phyloP scores from a whole-genome alignment of 345 rosid species.

The Raphanus raphanistrum region DNA sequence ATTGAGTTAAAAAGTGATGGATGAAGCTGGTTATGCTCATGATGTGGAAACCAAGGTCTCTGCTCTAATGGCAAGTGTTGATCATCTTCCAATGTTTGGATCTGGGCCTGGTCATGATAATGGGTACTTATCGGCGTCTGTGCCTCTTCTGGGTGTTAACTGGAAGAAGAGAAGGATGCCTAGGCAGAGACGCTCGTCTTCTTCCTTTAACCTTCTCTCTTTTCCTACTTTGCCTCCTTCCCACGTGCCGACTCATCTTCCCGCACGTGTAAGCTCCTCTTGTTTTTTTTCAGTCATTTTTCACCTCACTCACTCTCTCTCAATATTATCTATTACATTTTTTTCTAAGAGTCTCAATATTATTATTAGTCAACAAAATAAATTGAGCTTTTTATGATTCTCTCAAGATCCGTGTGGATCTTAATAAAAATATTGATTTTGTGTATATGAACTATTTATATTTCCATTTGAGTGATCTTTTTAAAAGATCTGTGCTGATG shows the following conservation, averaged over 20 bases:
- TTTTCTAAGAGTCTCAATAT: background rate
- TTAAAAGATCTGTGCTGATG: conserved; percentile 18
- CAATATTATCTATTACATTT: background rate
- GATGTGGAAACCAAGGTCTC: conserved; percentile 60
- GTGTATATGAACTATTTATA: background rate
- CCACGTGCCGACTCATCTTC: conserved; percentile 35
- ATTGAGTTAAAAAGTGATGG: conserved; percentile 40
- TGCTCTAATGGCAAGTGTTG: conserved; percentile 62
- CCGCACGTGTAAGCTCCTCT: conserved; percentile 75
- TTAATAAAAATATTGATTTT: background rate
- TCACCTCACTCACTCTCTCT: background rate
- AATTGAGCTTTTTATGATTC: background rate
- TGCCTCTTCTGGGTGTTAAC: conserved; percentile 57
- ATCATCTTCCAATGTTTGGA: conserved; percentile 26
- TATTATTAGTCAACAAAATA: background rate
- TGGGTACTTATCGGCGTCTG: conserved; percentile 43
- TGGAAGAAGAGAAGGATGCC: conserved; percentile 90
- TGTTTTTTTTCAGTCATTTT: background rate
- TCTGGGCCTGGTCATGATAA: conserved; percentile 46
- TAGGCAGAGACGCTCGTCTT: conserved; percentile 74
- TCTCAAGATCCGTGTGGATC: conserved; percentile 4
- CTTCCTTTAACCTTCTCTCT: conserved; percentile 54
- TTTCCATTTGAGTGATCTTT: background rate
- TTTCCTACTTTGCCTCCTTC: conserved; percentile 37
- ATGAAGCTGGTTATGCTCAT: conserved; percentile 21